Base-by-base conservation (phyloP, 495 filamentous ascomycete genomes). In the Neohortaea acidophila region DNA sequence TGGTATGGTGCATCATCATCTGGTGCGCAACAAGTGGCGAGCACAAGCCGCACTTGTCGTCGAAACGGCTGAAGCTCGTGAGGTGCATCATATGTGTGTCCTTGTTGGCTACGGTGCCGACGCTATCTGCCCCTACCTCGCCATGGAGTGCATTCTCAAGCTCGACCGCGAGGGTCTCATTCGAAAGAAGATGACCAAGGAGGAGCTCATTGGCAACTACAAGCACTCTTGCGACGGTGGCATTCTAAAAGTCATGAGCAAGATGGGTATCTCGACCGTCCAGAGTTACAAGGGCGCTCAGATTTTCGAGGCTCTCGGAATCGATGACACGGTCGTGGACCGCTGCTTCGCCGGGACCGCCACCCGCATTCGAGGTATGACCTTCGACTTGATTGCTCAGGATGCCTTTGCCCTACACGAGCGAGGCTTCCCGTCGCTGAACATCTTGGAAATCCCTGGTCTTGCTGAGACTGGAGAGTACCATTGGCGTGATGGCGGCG, bases 221-320 rank as follows among this genome's bases (percentile, higher is more conserved):
- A 92, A 91, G 66, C 81, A 89, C 52, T 99, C 89, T 32, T 91
- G 84, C 52, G 91, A 96, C 51, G 89, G 89, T 51, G 89, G 89
- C 60, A 94, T 99, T 44, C 69, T 99, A 41, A 99, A 99, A 66
- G 89, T 99, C 55, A 99, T 99, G 89, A 93, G 84, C 63, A 99
- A 99, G 69, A 99, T 99, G 89, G 89, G 89, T 62, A 99, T 99
- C 51, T 99, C 89, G 9, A 99, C 89, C 31, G 66, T 99, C 30
- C 84, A 89, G 57, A 91, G 82, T 50, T 99, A 99, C 69, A 99
- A 99, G 67, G 89, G 89, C 57, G 89, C 89, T 38, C 89, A 99
- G 64, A 99, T 99, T 48, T 99, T 96, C 47, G 89, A 99, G 57
- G 89, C 91, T n/a, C 77, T 99, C 30, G 89, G 89, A 59, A 77